Evolutionary conservation across 768 basidiomycete species (phyloP).

Genomic region (Psilocybe tampanensis): DNA sequence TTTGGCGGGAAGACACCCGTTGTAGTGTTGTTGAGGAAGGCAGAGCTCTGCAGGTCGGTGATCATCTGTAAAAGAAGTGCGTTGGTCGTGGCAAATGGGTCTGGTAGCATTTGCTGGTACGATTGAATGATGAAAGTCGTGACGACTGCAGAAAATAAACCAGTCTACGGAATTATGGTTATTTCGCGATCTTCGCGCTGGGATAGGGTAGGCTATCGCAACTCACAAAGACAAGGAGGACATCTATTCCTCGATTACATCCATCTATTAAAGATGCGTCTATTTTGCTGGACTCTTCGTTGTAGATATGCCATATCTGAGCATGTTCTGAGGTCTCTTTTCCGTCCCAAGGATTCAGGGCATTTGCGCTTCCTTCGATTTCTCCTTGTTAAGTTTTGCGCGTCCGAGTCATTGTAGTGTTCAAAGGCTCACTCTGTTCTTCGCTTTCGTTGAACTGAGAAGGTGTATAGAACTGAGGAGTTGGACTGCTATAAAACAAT

Average conservation of each 20-base stretch:
- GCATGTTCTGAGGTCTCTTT: constrained; percentile 36
- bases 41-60: constrained; percentile 16
- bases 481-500: constrained; percentile 1
- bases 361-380: background rate
- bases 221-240: constrained; percentile 46
- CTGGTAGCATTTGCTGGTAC: constrained; percentile 39
- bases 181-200: background rate
- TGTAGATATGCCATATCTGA: constrained; percentile 44
- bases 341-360: constrained; percentile 23
- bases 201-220: background rate
- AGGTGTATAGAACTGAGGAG: constrained; percentile 4
- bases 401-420: too few relatives aligned
- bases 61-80: constrained; percentile 34
- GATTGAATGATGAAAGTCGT: constrained; percentile 47
- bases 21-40: constrained; percentile 11
- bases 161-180: constrained; percentile 28
- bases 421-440: constrained; percentile 3
- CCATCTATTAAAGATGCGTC: constrained; percentile 39
- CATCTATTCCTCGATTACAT: constrained; percentile 45
- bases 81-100: constrained; percentile 35
- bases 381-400: background rate
- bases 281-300: constrained; percentile 38
- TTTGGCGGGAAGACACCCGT: constrained; percentile 1
- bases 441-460: constrained; percentile 5
- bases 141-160: constrained; percentile 44